Percentiles rank a stretch among this genome's conserved stretches.
These are phyloP conservation scores for Phytophthora cajani DNA, from an alignment of 352 stramenopile genomes.

Conservation along the genomic window DNA sequence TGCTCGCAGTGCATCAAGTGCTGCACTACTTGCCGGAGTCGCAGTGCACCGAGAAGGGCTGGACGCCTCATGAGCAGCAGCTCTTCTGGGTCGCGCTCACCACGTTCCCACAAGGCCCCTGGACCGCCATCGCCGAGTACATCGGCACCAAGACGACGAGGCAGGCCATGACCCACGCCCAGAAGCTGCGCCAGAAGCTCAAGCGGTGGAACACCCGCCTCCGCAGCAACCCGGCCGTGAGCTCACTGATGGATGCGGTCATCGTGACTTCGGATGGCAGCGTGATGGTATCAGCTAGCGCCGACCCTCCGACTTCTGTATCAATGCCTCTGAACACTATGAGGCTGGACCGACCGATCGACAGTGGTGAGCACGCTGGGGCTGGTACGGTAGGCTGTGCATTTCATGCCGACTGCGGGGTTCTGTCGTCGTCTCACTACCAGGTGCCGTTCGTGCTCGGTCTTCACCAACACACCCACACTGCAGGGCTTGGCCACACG, in stretches of 20 bases:
- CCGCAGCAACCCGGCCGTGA: conserved; percentile 30
- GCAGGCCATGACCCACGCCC: conserved; percentile 64
- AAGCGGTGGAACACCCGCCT: conserved; percentile 46
- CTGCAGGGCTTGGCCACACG: background rate
- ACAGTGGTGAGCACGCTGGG: background rate
- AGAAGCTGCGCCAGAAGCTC: conserved; percentile 66
- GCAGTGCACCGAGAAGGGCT: conserved; percentile 37
- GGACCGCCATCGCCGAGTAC: conserved; percentile 57
- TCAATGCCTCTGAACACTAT: background rate
- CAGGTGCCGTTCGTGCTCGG: conserved; percentile 5
- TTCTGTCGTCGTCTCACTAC: background rate
- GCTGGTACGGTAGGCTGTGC: background rate
- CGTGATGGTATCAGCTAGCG: conserved; percentile 8
- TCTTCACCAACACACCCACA: conserved; percentile 1
- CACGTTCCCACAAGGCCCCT: conserved; percentile 54
- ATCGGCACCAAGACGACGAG: conserved; percentile 62
- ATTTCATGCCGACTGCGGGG: background rate
- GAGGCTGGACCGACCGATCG: background rate
- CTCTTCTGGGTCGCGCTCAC: conserved; percentile 46
- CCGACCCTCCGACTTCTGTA: conserved; percentile 4
- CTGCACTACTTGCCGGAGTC: conserved; percentile 49
- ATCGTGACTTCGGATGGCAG: conserved; percentile 14
- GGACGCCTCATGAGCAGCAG: conserved; percentile 38
- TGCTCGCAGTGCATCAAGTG: conserved; percentile 41
- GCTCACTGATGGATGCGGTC: conserved; percentile 34